These are phyloP conservation scores for Hansenula sp. DNA, from an alignment of 1,139 yeast species.

Conservation along the genomic window DNA sequence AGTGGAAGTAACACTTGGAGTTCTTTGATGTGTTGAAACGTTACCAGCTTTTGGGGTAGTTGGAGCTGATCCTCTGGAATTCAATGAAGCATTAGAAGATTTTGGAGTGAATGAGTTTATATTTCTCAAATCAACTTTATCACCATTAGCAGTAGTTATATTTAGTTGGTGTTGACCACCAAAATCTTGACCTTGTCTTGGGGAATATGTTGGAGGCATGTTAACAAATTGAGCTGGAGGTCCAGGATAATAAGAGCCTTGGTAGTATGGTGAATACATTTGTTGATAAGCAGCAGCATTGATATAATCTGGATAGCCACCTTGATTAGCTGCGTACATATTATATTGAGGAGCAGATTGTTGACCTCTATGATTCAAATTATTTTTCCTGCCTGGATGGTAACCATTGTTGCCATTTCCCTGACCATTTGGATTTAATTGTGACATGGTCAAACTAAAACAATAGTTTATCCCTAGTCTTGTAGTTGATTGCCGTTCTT, in stretches of 20 bases:
- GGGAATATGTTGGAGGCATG: not conserved
- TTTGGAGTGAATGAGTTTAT: conserved; percentile 13
- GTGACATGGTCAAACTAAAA: not conserved
- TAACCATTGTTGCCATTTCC: not conserved
- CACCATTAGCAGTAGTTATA: conserved; percentile 21
- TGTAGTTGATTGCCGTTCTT: not conserved
- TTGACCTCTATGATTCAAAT: not conserved
- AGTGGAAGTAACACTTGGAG: conserved; percentile 7
- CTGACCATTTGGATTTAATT: not conserved
- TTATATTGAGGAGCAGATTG: conserved; percentile 1
- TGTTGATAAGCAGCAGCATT: conserved; percentile 1
- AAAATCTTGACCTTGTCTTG: conserved; percentile 1
- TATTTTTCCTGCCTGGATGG: conserved; percentile 1
- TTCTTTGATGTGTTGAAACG: conserved; percentile 14
- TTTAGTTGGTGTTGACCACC: conserved; percentile 15
- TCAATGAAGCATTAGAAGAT: conserved; percentile 7
- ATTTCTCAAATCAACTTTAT: conserved; percentile 17
- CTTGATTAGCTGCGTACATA: not conserved
- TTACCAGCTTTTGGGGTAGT: conserved; percentile 11
- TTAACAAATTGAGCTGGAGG: not conserved
- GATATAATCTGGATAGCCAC: not conserved
- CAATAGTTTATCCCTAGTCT: not conserved
- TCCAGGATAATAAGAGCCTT: not conserved
- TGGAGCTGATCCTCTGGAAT: conserved; percentile 5
- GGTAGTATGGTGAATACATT: not conserved